Evolutionary conservation across 768 basidiomycete genomes (phyloP).

Genomic region (Tricholoma sp.): DNA sequence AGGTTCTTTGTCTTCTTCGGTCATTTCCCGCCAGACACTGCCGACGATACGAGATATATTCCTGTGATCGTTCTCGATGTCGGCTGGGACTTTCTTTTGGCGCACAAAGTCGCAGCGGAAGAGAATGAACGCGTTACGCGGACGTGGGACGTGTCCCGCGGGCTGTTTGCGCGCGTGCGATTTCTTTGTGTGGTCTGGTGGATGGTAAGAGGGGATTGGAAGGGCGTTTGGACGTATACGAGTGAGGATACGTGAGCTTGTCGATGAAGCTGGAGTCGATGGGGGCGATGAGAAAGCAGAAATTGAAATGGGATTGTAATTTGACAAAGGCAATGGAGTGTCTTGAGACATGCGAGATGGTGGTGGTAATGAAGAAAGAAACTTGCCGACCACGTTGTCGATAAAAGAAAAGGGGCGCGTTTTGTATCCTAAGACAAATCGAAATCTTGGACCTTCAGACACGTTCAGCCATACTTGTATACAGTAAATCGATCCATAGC

Average conservation of each 20-base stretch:
- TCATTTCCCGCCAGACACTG: constrained; percentile 59
- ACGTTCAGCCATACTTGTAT: not conserved
- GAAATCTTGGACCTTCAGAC: not conserved
- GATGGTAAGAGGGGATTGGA: constrained; percentile 20
- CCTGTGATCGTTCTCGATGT: constrained; percentile 59
- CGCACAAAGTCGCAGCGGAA: constrained; percentile 72
- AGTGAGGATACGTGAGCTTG: not conserved
- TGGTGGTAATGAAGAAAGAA: constrained; percentile 1
- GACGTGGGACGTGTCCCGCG: constrained; percentile 59
- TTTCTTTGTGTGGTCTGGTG: constrained; percentile 30
- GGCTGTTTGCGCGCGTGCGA: constrained; percentile 47
- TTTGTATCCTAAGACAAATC: not conserved
- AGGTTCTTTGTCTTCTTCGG: constrained; percentile 35
- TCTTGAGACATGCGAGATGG: not conserved
- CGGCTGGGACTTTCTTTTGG: constrained; percentile 49
- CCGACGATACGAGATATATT: constrained; percentile 68
- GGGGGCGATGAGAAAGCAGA: not conserved
- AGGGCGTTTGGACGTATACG: constrained; percentile 3
- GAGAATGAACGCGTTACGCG: constrained; percentile 76
- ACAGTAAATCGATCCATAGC: not conserved
- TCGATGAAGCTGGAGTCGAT: not conserved
- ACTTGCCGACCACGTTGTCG: not conserved
- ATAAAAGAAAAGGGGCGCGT: not conserved
- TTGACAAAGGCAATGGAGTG: not conserved
- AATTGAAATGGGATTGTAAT: not conserved